Conservation (phyloP, 1,284 basidiomycete species). For the Papiliotrema flavescens region DNA sequence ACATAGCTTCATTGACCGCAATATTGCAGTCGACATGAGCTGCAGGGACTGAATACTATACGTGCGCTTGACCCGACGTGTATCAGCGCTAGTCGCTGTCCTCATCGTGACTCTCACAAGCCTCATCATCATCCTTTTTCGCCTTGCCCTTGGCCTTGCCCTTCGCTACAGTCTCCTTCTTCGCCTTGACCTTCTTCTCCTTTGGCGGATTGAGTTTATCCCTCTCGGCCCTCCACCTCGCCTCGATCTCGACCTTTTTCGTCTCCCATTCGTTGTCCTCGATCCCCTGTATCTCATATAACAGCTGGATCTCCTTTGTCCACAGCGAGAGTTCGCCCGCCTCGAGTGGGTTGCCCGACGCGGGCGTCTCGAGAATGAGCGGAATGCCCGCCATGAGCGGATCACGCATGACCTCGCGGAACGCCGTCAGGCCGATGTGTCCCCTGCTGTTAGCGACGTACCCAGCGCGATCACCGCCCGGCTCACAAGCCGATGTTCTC, state of each 20-base stretch:
- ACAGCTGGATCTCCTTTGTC: conserved; percentile 62
- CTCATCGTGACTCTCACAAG: conserved; percentile 10
- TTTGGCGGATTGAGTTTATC: conserved; percentile 41
- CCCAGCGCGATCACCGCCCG: not conserved
- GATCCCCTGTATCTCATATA: conserved; percentile 46
- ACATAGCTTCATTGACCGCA: too few species aligned
- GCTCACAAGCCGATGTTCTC: conserved; percentile 77
- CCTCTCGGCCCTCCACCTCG: conserved; percentile 34
- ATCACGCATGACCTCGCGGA: conserved; percentile 67
- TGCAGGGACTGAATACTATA: not conserved
- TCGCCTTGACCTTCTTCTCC: conserved; percentile 24
- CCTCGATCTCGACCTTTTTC: conserved; percentile 32
- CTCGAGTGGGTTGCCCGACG: conserved; percentile 45
- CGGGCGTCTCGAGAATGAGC: conserved; percentile 75
- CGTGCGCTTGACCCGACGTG: not conserved
- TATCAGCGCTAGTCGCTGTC: not conserved
- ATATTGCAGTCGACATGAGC: too few species aligned
- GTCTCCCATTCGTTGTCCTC: conserved; percentile 38
- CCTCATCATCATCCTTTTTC: conserved; percentile 32
- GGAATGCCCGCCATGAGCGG: conserved; percentile 66
- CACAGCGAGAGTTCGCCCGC: conserved; percentile 58
- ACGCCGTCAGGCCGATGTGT: conserved; percentile 61
- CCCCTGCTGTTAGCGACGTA: conserved; percentile 54
- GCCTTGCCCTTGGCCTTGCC: conserved; percentile 16
- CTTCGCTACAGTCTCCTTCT: conserved; percentile 12